Percentiles rank a stretch among this genome's conserved stretches.
Evolutionary conservation across 257 asterid genomes (phyloP).

Genomic region (Echites panduratus): DNA sequence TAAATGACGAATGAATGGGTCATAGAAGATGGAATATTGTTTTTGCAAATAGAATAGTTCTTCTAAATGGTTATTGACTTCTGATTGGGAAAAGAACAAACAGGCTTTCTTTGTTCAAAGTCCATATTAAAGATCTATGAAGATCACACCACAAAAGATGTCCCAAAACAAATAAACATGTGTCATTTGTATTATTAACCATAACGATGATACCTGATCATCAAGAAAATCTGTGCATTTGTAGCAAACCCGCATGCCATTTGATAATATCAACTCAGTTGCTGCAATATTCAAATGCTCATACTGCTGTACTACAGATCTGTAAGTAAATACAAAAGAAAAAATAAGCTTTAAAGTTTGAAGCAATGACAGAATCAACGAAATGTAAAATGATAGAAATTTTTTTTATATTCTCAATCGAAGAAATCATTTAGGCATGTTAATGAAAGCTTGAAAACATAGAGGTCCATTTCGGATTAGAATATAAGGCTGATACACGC

Average conservation of each 20-base stretch:
- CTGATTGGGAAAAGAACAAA: not conserved
- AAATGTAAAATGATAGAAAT: not conserved
- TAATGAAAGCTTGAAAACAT: not conserved
- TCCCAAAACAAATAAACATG: slow-evolving; percentile 5
- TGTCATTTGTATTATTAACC: slow-evolving; percentile 3
- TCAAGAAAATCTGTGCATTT: slow-evolving; percentile 89
- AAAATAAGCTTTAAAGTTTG: not conserved
- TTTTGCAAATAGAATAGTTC: not conserved
- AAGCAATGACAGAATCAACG: not conserved
- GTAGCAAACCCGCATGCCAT: slow-evolving; percentile 93
- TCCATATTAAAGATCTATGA: not conserved
- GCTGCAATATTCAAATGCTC: slow-evolving; percentile 62
- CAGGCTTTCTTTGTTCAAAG: not conserved
- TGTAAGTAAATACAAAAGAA: slow-evolving; percentile 28
- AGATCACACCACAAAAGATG: not conserved
- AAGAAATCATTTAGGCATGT: not conserved
- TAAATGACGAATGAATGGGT: not conserved
- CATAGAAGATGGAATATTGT: not conserved
- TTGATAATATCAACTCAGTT: slow-evolving; percentile 75
- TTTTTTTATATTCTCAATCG: not conserved
- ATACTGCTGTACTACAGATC: slow-evolving; percentile 60
- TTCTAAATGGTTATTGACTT: not conserved
- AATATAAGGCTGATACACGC: not conserved
- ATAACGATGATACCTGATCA: slow-evolving; percentile 70
- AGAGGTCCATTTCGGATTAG: not conserved